These are phyloP conservation scores for Ophiocordyceps sinensis DNA, from an alignment of 2,329 filamentous ascomycete genomes.

Conservation along the genomic window DNA sequence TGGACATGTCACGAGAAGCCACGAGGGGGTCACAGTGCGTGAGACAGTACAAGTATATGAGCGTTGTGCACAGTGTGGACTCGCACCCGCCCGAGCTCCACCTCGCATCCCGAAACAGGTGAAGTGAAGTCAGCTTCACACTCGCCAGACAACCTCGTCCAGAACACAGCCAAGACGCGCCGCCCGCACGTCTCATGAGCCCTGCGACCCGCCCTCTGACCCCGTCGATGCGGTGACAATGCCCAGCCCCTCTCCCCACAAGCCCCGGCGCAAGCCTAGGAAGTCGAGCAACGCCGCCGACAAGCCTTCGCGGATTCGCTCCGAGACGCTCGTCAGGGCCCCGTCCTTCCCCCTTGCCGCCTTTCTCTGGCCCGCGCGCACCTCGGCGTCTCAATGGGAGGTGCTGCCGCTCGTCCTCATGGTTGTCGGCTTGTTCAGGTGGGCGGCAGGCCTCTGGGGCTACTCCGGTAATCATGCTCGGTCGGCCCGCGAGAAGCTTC, in stretches of 20 bases:
- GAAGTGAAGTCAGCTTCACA: no score
- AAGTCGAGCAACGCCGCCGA: conserved; percentile 28
- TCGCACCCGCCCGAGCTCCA: not conserved
- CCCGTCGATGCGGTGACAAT: conserved; percentile 14
- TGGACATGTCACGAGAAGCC: not conserved
- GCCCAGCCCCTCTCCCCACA: conserved; percentile 41
- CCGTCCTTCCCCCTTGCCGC: conserved; percentile 83
- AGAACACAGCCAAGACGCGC: not conserved
- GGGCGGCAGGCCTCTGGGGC: conserved; percentile 84
- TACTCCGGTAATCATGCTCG: conserved; percentile 57
- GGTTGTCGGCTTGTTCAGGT: conserved; percentile 80
- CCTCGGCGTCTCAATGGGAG: conserved; percentile 80
- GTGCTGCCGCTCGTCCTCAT: conserved; percentile 78
- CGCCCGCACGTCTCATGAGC: not conserved
- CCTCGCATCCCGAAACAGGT: no score
- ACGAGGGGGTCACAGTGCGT: no score
- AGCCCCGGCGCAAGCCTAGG: conserved; percentile 43
- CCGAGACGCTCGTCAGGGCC: conserved; percentile 33
- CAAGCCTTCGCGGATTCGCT: conserved; percentile 13
- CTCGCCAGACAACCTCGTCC: not conserved
- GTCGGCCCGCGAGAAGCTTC: not conserved
- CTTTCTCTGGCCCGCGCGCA: conserved; percentile 87
- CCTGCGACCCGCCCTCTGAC: not conserved
- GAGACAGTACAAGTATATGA: not conserved
- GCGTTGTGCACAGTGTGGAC: not conserved